Base-by-base conservation (phyloP, 1,284 basidiomycete genomes). In the Apiotrichum mycotoxinovorans region DNA sequence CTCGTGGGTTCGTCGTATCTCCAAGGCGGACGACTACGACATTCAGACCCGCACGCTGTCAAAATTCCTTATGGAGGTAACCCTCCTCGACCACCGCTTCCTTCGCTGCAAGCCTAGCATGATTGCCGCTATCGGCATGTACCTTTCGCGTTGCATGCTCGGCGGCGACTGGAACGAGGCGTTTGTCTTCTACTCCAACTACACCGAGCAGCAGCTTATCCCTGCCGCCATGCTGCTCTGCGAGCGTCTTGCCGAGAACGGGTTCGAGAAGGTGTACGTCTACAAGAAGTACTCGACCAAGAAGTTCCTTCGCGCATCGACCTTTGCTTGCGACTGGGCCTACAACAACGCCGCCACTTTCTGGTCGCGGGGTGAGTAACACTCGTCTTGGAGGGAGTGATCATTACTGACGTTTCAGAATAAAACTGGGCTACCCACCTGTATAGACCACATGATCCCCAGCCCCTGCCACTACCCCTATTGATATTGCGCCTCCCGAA, bases 11-110 rank as follows among this genome's bases (percentile, higher is more conserved):
- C 86, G 96, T 64, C 87, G 88, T 69, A 98, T 99, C 77, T 95
- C 91, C 81, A 97, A 95, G 78, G 96, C 96, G 27, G 96, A 99
- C 79, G 91, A 97, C 78, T 99, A 98, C 75, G 93, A 98, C 74
- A 88, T 98, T 68, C 95, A 97, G 76, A 98, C 95, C 8, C 83
- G 96, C 58, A 99, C 96, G 14, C 80, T 99, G 56, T 88, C 90
- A 81, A 99, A 99, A 78, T 98, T 97, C 82, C 79, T 98, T 73
- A 95, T 94, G 72, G 96, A 99, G 78, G 89, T 96, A 47, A 96
- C 93, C 10, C 81, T 98, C 52, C 81, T 98, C 58, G 95, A 98
- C 75, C 80, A 96, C 72, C 86, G 90, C 43, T 98, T 99, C 83
- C 78, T 99, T 71, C 83, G 91, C 51, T 93, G 88, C 58, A 95